Evolutionary conservation across 1,284 basidiomycete genomes (phyloP).

Genomic region (Rhodotorula sp.): DNA sequence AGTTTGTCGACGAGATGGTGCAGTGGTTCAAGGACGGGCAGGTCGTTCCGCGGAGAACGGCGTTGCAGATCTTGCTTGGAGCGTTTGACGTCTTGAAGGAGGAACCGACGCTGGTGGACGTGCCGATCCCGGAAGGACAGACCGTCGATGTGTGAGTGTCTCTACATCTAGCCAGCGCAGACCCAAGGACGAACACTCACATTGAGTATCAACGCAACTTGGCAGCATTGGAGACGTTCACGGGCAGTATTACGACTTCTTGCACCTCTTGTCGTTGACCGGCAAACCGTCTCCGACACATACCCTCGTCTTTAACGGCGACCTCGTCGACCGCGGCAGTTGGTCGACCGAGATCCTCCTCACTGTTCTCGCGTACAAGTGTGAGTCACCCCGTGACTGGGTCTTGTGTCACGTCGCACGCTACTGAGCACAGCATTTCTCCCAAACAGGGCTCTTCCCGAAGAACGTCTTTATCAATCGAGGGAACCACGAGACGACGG

Average conservation of each 20-base stretch:
- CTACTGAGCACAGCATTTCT: neutral
- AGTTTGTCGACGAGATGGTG: constrained; percentile 84
- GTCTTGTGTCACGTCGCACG: too few species aligned
- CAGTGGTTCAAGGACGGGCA: constrained; percentile 90
- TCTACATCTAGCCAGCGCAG: neutral
- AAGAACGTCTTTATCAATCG: constrained; percentile 83
- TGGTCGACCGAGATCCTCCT: constrained; percentile 97
- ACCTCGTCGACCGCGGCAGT: constrained; percentile 94
- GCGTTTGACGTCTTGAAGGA: constrained; percentile 71
- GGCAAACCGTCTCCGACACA: constrained; percentile 77
- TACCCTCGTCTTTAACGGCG: constrained; percentile 82
- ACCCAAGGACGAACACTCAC: neutral
- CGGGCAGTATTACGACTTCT: constrained; percentile 90
- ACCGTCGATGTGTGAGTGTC: constrained; percentile 83
- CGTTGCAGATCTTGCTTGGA: constrained; percentile 93
- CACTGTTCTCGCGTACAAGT: constrained; percentile 93
- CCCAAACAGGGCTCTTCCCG: constrained; percentile 73
- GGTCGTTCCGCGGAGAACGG: constrained; percentile 70
- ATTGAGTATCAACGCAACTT: neutral
- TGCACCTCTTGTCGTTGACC: constrained; percentile 82
- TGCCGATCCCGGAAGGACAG: constrained; percentile 71
- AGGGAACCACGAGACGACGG: constrained; percentile 82
- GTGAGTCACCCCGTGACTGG: constrained; percentile 46
- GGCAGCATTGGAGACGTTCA: constrained; percentile 32
- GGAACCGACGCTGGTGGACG: constrained; percentile 79